Conservation (phyloP, 2,329 filamentous ascomycete species). For the Nemania abortiva region DNA sequence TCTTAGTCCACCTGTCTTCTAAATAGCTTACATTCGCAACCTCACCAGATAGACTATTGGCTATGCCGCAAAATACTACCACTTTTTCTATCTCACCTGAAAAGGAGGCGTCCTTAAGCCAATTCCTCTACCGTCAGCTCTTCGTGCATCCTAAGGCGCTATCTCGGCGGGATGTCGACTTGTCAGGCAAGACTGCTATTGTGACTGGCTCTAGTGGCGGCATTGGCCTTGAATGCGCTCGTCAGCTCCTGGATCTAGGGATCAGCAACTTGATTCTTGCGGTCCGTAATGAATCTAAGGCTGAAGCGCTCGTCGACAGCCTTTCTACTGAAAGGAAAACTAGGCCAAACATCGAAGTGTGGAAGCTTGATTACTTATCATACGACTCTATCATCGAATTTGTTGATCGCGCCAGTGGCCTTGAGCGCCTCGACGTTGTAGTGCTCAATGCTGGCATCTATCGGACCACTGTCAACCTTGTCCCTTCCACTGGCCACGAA, state of each 20-base stretch:
- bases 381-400: slow-evolving; percentile 10
- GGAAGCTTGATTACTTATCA: background rate
- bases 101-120: background rate
- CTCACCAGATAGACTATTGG: no score
- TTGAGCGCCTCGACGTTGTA: slow-evolving; percentile 12
- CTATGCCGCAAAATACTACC: no score
- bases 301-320: background rate
- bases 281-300: slow-evolving; percentile 8
- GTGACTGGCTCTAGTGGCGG: slow-evolving; percentile 8
- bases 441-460: slow-evolving; percentile 3
- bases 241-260: slow-evolving; percentile 10
- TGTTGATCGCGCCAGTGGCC: background rate
- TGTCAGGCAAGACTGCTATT: slow-evolving; percentile 2
- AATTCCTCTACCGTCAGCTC: slow-evolving; percentile 11
- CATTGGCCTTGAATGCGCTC: slow-evolving; percentile 3
- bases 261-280: background rate
- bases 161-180: background rate
- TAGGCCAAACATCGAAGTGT: slow-evolving; percentile 5
- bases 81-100: background rate
- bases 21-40: no score
- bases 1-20: no score
- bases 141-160: background rate
- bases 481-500: slow-evolving; percentile 16
- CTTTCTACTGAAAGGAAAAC: no score
- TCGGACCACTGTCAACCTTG: background rate